A percentile compares a stretch with the other conserved stretches of the same genome.
Evolutionary conservation across 2,329 filamentous ascomycete genomes (phyloP).

Genomic region (Neofusicoccum laricinum): DNA sequence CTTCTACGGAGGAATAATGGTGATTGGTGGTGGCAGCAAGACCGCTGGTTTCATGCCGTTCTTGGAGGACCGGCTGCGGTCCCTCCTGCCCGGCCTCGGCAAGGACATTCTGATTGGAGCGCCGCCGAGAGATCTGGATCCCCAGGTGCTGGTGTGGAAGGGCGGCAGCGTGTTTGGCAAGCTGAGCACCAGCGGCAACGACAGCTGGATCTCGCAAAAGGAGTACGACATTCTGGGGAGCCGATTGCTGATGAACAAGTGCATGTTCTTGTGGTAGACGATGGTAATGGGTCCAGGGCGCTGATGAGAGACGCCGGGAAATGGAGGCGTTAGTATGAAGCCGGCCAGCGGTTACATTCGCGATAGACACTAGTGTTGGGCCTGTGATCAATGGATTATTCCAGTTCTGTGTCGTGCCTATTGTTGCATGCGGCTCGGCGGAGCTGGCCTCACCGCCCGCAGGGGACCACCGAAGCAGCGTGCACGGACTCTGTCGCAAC

Average conservation of each 20-base stretch:
- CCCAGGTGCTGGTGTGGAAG: constrained; percentile 98
- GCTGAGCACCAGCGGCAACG: constrained; percentile 73
- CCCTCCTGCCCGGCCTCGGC: constrained; percentile 57
- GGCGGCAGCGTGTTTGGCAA: constrained; percentile 95
- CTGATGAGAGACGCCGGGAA: neutral
- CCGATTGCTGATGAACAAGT: constrained; percentile 63
- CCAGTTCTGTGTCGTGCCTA: neutral
- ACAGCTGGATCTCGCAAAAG: constrained; percentile 85
- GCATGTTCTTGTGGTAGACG: constrained; percentile 41
- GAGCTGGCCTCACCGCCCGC: neutral
- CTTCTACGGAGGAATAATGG: constrained; percentile 53
- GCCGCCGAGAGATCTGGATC: constrained; percentile 89
- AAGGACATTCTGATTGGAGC: constrained; percentile 67
- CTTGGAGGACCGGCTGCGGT: constrained; percentile 77
- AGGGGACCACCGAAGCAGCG: neutral
- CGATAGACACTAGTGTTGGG: neutral
- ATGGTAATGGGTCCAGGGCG: neutral
- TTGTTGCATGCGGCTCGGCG: neutral
- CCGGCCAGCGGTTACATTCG: too few species aligned
- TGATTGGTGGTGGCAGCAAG: constrained; percentile 38
- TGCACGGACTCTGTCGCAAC: constrained; percentile 4
- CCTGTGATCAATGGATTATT: neutral
- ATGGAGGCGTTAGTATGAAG: neutral
- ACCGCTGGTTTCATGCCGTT: constrained; percentile 71
- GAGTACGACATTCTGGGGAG: constrained; percentile 87